Base-by-base conservation (phyloP, 352 stramenopile genomes). In the Phytophthora uliginosa region DNA sequence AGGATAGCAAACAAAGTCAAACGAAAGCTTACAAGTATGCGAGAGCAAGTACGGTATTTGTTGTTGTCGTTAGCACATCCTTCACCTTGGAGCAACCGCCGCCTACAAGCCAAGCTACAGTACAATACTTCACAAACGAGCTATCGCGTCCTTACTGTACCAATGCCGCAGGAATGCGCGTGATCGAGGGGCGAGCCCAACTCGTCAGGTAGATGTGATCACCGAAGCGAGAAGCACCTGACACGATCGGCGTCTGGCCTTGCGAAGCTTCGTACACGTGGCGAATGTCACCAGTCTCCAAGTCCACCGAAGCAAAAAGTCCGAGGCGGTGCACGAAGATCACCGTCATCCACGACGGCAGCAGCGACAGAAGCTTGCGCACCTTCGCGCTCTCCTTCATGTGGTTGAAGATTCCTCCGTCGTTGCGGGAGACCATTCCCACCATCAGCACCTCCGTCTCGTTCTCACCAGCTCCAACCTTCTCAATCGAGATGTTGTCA, bases 151-250 rank as follows among this genome's bases (percentile, higher is more conserved):
- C 26, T 65, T 80, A 79, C 55, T 85, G 63, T 54, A 85, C 47
- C 18, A 66, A 52, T 38, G 69, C 65, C n/a, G 70, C 76, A 8
- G 85, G 79, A 31, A 92, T 79, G 22, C 85, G 81, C 56, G 78
- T 76, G 52, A 92, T 73, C 15, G 73, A 77, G 18, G 67, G 59
- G 33, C 80, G 73, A 20, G 72, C 48, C 81, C 83, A 90, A 31
- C 77, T 89, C 22, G 70, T 78, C 36, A 92, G 45, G 73, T 92
- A 92, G 45, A 85, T 80, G 69, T 88, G 73, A 48, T 86, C 78
- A 28, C 79, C 82, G 31, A 86, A 83, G 20, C 71, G 73, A 54
- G 63, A 28, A 20, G 82, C 79, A 1, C 79, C 76, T 22, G 85
- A 88, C 33, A 88, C 62, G 54, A 83, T 76, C 9, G 65, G 71